Evolutionary conservation across 2,329 filamentous ascomycete species (phyloP).

Genomic region (Colletotrichum camelliae): DNA sequence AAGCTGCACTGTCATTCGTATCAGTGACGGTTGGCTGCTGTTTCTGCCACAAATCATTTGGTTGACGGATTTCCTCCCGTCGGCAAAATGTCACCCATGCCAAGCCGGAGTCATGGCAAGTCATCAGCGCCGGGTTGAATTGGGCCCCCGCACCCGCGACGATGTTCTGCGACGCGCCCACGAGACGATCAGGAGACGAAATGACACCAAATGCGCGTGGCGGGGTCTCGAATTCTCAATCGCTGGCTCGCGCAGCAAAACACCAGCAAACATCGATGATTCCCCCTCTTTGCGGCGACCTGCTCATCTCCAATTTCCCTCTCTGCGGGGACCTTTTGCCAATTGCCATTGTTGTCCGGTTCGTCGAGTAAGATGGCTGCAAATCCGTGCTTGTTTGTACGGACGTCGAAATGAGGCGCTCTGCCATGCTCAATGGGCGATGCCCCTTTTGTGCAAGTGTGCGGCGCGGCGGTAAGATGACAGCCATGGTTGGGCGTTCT

Average conservation of each 20-base stretch:
- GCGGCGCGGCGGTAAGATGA: background rate
- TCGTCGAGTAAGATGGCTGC: background rate
- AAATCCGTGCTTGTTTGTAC: background rate
- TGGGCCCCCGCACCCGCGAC: background rate
- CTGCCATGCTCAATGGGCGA: background rate
- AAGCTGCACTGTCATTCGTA: background rate
- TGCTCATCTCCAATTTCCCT: background rate
- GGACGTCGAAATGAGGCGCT: background rate
- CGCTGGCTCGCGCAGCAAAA: background rate
- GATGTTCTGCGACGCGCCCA: background rate
- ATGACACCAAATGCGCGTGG: background rate
- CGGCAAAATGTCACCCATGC: background rate
- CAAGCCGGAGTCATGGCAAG: background rate
- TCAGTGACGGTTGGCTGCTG: background rate
- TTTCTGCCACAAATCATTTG: background rate
- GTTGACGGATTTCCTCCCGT: background rate
- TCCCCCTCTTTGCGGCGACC: background rate
- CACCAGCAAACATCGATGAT: background rate
- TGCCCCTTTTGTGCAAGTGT: slow-evolving; percentile 3
- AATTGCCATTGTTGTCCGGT: background rate
- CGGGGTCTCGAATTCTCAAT: background rate
- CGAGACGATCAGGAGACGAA: background rate
- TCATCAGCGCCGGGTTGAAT: background rate
- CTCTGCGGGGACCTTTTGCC: background rate
- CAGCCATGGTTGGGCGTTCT: background rate